phyloP scores from a whole-genome alignment of 2,329 filamentous ascomycete species.

The Cladophialophora chaetospira region DNA sequence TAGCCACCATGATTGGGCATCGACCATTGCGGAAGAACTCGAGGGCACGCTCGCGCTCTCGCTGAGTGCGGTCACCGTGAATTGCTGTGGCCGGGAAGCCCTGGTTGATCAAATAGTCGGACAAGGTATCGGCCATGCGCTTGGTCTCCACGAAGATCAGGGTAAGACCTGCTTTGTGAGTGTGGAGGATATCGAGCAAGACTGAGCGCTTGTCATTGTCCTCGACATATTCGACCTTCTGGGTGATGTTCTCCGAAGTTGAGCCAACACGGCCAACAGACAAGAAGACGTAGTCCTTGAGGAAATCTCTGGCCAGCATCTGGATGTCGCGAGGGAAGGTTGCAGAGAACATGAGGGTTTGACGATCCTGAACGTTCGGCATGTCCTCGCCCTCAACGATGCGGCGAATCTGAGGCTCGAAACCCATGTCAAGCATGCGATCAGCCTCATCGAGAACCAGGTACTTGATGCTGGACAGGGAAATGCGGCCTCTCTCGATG shows the following conservation, averaged over 20 bases:
- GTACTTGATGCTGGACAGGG: conserved; percentile 98
- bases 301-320: conserved; percentile 97
- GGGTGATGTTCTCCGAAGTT: conserved; percentile 99
- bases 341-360: conserved; percentile 99
- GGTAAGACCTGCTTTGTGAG: conserved; percentile 83
- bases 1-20: conserved; percentile 95
- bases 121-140: conserved; percentile 97
- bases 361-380: conserved; percentile 78
- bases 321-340: conserved; percentile 99
- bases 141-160: conserved; percentile 99
- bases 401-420: conserved; percentile 98
- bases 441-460: conserved; percentile 98
- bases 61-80: conserved; percentile 97
- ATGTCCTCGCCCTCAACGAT: conserved; percentile 99
- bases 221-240: conserved; percentile 97
- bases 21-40: conserved; percentile 97
- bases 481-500: conserved; percentile 98
- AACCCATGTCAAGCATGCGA: conserved; percentile 99
- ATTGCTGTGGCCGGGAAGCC: conserved; percentile 98
- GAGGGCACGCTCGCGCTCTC: conserved; percentile 94
- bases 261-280: conserved; percentile 98
- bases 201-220: conserved; percentile 97
- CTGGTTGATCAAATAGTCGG: conserved; percentile 98
- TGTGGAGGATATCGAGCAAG: conserved; percentile 95
- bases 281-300: conserved; percentile 99